Evolutionary conservation across 169 alveolate genomes (phyloP), one percentile per base, ranked within the genome.

Genomic region (Hepatocystis sp.): DNA sequence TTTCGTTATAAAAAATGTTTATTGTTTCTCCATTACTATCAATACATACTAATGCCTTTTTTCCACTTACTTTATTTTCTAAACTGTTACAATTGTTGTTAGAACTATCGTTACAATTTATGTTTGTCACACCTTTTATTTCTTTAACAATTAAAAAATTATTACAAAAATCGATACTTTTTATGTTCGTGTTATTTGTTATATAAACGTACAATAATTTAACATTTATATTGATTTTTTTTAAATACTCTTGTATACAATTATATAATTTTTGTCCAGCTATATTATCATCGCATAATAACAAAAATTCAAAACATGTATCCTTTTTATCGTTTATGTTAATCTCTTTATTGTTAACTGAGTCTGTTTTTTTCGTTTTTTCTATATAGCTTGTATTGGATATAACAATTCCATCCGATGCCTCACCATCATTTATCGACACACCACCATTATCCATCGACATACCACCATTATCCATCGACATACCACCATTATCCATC

Each of bases 1-100:
- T 61, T 30, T 81, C 89, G 10, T 81, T 67, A 63, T 32, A 81
- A 19, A 5, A 17, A 2, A 61, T 34, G 13, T 42, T 39, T 19
- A 49, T 51, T 34, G 30, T 44, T 36, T 49, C 44, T 3, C 39
- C 67, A n/a, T 27, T 17, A 2, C 21, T 63, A 65, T 64, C 36
- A 4, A 28, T 10, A 34, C 51, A 81, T 40, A 47, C 23, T 63
- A 81, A 46, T 49, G 36, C 46, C 32, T 47, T 34, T 39, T 49
- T 36, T 10, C 51, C 58, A 13, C 42, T 47, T n/a, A 27, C 55
- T 32, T 11, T 5, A n/a, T n/a, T n/a, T n/a, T n/a, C n/a, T n/a
- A n/a, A n/a, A n/a, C n/a, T n/a, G n/a, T n/a, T n/a, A n/a, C n/a
- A n/a, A n/a, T n/a, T n/a, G n/a, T n/a, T n/a, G n/a, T n/a, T n/a